Base-by-base conservation (phyloP, 2,329 filamentous ascomycete genomes). In the Hirsutella rhossiliensis region DNA sequence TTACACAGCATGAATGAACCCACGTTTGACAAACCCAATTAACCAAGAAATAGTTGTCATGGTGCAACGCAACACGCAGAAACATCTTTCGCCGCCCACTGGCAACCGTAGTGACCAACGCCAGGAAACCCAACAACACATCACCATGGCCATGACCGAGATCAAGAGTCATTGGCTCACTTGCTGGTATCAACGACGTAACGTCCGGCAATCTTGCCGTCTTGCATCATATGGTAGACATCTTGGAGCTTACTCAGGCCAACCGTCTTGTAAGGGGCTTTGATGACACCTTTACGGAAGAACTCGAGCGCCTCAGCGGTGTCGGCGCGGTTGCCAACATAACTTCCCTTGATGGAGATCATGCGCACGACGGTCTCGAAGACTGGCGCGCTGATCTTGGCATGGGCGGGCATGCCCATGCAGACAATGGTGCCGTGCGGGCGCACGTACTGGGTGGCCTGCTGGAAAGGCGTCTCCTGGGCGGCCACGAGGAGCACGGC, bases 251-350 rank as follows among this genome's bases (percentile, higher is more conserved):
- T 75, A 56, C 80, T 83, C 47, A 96, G 71, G 13, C 87, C 87
- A 43, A 87, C 80, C 8, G 78, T 76, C 81, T 95, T 94, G 77
- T 76, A 92, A 8, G 90, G 90, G 5, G 81, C 80, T 60, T 87
- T 83, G 74, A 97, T 89, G 50, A 94, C 67, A 15, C 90, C 90
- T 19, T 84, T 75, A 45, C 75, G 69, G 72, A 78, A 96, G 71
- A 96, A 96, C 53, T 96, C 89, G 49, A 97, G 72, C 3, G 90
- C 89, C 71, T 97, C 90, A 43, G 81, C 77, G 1, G 81, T 83
- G 62, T 97, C 90, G 61, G 84, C 80, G 53, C 90, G 78, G 71
- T 94, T 96, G 46, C 90, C 90, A 53, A 97, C 90, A 61, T 96
- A 96, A 55, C 81, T 87, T 48, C 89, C 89, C 71, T 86, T 86